A percentile compares a stretch with the other conserved stretches of the same genome.
Conservation (phyloP, 164 flowering plant genomes). For the Tinospora cordifolia region DNA sequence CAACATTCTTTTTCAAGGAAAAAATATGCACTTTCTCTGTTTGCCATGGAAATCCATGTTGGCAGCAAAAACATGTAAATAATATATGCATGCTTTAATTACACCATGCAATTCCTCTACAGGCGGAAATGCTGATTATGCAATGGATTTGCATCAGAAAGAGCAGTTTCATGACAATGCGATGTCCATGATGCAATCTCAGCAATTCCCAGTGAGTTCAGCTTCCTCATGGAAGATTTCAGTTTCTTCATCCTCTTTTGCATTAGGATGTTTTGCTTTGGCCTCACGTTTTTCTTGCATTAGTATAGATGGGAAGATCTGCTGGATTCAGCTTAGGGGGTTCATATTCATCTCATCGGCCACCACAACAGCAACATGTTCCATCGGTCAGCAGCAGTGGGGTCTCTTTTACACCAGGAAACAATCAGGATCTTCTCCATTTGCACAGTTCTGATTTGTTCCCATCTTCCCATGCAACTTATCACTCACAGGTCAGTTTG, state of each 20-base stretch:
- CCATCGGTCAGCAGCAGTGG: slow-evolving; percentile 58
- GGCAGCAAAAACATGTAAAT: not conserved
- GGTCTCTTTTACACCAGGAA: slow-evolving; percentile 56
- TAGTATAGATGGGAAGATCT: slow-evolving; percentile 56
- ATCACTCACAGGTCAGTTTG: slow-evolving; percentile 67
- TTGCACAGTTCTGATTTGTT: slow-evolving; percentile 76
- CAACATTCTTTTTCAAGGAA: not conserved
- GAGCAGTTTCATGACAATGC: slow-evolving; percentile 76
- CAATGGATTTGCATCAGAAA: slow-evolving; percentile 76
- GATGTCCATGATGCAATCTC: slow-evolving; percentile 76
- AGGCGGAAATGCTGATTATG: slow-evolving; percentile 69
- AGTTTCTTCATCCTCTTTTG: not conserved
- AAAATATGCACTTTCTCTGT: not conserved
- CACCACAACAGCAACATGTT: slow-evolving; percentile 53
- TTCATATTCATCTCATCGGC: slow-evolving; percentile 66
- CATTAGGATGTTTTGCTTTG: not conserved
- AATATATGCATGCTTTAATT: not conserved
- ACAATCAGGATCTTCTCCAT: slow-evolving; percentile 74
- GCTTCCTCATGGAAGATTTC: not conserved
- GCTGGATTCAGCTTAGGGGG: slow-evolving; percentile 78
- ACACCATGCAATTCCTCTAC: not conserved
- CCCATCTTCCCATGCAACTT: slow-evolving; percentile 64
- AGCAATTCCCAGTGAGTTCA: slow-evolving; percentile 65
- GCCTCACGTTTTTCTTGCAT: not conserved
- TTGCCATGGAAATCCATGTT: not conserved